Conservation (phyloP, 2,329 filamentous ascomycete genomes). For the Bipolaris bicolor region DNA sequence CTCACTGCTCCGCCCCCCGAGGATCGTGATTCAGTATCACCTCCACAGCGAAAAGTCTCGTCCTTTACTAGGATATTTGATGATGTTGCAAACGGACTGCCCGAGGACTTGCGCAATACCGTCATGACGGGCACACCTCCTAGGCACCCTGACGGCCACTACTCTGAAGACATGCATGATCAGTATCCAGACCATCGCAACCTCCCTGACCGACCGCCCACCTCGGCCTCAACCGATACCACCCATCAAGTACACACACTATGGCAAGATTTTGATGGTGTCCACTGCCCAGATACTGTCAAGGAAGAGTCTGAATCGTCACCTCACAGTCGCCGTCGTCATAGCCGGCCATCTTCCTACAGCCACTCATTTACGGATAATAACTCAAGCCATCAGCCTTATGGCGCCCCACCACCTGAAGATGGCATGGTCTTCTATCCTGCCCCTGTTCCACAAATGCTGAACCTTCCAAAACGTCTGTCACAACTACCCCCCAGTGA, state of each 20-base stretch:
- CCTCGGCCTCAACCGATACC: conserved; percentile 65
- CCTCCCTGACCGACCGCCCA: conserved; percentile 55
- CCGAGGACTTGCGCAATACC: conserved; percentile 38
- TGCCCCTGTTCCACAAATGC: conserved; percentile 88
- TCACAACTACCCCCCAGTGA: conserved; percentile 72
- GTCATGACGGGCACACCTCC: conserved; percentile 17
- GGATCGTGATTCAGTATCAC: conserved; percentile 4
- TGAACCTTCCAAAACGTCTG: conserved; percentile 88
- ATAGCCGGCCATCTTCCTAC: conserved; percentile 35
- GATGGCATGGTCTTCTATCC: conserved; percentile 94
- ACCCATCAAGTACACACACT: conserved; percentile 69
- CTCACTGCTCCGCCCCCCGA: background rate
- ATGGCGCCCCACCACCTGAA: conserved; percentile 61
- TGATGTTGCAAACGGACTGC: conserved; percentile 44
- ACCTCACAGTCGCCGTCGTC: conserved; percentile 18
- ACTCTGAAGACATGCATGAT: conserved; percentile 10
- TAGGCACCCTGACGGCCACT: conserved; percentile 15
- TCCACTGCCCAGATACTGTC: conserved; percentile 67
- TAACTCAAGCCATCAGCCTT: conserved; percentile 25
- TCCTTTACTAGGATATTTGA: conserved; percentile 49
- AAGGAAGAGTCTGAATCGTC: conserved; percentile 39
- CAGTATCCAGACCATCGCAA: conserved; percentile 26
- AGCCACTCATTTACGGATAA: conserved; percentile 51
- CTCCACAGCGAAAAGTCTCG: conserved; percentile 37
- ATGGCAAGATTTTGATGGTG: conserved; percentile 83